phyloP scores from a whole-genome alignment of 1,139 yeast genomes.

The Wickerhamomyces sp. region DNA sequence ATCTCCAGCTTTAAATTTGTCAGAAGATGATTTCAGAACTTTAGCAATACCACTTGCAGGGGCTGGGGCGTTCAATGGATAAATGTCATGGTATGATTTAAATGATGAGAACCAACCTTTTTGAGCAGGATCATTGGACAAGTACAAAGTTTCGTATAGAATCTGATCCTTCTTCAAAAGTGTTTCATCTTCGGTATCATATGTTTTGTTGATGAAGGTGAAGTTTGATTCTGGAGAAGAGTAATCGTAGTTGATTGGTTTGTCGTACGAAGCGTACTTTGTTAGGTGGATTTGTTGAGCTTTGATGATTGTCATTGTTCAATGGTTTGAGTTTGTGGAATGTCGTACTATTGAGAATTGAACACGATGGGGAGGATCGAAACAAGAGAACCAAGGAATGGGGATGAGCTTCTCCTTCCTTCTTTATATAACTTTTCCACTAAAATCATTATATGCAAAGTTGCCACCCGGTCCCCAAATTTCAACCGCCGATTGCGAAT shows the following conservation, averaged over 20 bases:
- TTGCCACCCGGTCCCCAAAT: no score
- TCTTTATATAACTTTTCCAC: no score
- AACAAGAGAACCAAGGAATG: no score
- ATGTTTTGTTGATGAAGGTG: slow-evolving; percentile 25
- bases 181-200: slow-evolving; percentile 21
- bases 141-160: slow-evolving; percentile 39
- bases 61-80: slow-evolving; percentile 42
- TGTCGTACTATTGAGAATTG: no score
- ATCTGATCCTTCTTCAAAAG: slow-evolving; percentile 39
- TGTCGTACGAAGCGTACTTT: slow-evolving; percentile 22
- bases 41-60: slow-evolving; percentile 47
- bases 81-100: slow-evolving; percentile 43
- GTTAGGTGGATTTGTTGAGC: slow-evolving; percentile 29
- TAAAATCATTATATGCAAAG: no score
- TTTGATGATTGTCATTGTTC: slow-evolving; percentile 8
- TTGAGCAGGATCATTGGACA: slow-evolving; percentile 69
- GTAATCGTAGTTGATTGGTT: slow-evolving; percentile 27
- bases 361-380: no score
- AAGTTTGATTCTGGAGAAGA: slow-evolving; percentile 33
- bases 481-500: no score
- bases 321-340: no score
- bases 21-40: slow-evolving; percentile 40
- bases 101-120: slow-evolving; percentile 52
- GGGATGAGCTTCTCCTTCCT: no score
- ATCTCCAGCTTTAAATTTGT: slow-evolving; percentile 39